Evolutionary conservation across 768 basidiomycete species (phyloP).

Genomic region (Kwoniella dejecticola): DNA sequence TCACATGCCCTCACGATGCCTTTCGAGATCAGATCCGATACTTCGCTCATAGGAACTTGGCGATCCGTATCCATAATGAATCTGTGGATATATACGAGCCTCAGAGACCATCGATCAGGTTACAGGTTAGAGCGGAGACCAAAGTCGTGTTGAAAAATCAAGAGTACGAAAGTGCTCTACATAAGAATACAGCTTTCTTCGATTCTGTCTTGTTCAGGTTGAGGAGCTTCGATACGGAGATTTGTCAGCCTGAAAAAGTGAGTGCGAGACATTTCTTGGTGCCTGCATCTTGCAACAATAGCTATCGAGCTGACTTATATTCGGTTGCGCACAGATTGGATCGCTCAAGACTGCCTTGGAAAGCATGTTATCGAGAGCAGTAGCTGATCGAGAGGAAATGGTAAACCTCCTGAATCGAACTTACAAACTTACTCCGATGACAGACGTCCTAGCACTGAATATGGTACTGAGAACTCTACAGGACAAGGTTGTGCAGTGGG

Average conservation of each 20-base stretch:
- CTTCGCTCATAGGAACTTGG: slow-evolving; percentile 67
- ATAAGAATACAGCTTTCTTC: slow-evolving; percentile 64
- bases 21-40: slow-evolving; percentile 90
- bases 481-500: slow-evolving; percentile 95
- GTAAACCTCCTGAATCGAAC: slow-evolving; percentile 71
- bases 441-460: slow-evolving; percentile 84
- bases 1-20: slow-evolving; percentile 90
- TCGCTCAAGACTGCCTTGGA: slow-evolving; percentile 43
- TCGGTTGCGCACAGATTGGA: slow-evolving; percentile 29
- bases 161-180: slow-evolving; percentile 78
- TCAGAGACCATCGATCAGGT: slow-evolving; percentile 81
- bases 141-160: slow-evolving; percentile 86
- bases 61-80: slow-evolving; percentile 77
- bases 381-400: slow-evolving; percentile 69
- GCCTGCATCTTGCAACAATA: too few relatives aligned
- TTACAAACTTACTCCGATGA: slow-evolving; percentile 76
- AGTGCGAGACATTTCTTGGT: too few relatives aligned
- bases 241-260: slow-evolving; percentile 51
- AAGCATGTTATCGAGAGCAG: slow-evolving; percentile 69
- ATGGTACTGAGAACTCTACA: slow-evolving; percentile 82
- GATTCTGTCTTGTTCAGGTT: slow-evolving; percentile 57
- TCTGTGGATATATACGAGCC: slow-evolving; percentile 80
- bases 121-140: slow-evolving; percentile 81
- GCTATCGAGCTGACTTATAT: neutral
- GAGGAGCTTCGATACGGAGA: slow-evolving; percentile 48